These are phyloP conservation scores for Alternaria novae-zelandiae DNA, from an alignment of 2,329 filamentous ascomycete genomes.

Conservation along the genomic window DNA sequence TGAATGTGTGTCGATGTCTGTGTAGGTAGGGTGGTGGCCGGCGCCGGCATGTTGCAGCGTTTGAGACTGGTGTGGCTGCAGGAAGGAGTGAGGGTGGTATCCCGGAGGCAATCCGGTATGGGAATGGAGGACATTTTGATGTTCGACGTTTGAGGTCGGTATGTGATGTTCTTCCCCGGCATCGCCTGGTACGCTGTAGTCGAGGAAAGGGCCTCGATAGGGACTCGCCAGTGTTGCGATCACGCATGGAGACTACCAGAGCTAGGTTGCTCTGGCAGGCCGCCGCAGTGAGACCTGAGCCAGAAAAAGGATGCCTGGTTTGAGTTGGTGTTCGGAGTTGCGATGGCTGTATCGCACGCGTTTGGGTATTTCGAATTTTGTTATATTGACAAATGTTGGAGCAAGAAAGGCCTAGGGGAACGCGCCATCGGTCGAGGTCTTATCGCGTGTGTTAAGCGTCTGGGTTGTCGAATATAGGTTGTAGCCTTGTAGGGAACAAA, in stretches of 20 bases:
- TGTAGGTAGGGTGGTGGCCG: slow-evolving; percentile 46
- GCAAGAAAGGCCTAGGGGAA: slow-evolving; percentile 43
- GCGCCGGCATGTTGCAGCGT: slow-evolving; percentile 48
- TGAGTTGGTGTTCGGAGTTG: slow-evolving; percentile 42
- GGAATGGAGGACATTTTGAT: slow-evolving; percentile 49
- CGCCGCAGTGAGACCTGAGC: slow-evolving; percentile 53
- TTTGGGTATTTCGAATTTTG: slow-evolving; percentile 47
- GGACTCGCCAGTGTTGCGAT: slow-evolving; percentile 58
- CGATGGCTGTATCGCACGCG: slow-evolving; percentile 50
- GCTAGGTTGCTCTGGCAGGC: slow-evolving; percentile 57
- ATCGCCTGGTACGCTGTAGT: slow-evolving; percentile 54
- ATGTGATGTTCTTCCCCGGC: slow-evolving; percentile 51
- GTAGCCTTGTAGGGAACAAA: slow-evolving; percentile 41
- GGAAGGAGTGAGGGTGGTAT: slow-evolving; percentile 43
- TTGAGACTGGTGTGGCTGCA: slow-evolving; percentile 48
- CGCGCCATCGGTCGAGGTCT: slow-evolving; percentile 46
- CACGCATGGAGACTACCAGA: slow-evolving; percentile 60
- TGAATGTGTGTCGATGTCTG: slow-evolving; percentile 48
- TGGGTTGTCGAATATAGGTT: slow-evolving; percentile 47
- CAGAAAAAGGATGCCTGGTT: slow-evolving; percentile 49
- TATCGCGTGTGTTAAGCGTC: slow-evolving; percentile 49
- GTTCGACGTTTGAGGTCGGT: slow-evolving; percentile 52
- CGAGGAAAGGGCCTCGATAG: slow-evolving; percentile 55
- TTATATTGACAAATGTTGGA: slow-evolving; percentile 53
- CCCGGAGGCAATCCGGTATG: slow-evolving; percentile 45